phyloP scores from a whole-genome alignment of 2,329 filamentous ascomycete species.

The Aspergillus pseudoviridinutans region DNA sequence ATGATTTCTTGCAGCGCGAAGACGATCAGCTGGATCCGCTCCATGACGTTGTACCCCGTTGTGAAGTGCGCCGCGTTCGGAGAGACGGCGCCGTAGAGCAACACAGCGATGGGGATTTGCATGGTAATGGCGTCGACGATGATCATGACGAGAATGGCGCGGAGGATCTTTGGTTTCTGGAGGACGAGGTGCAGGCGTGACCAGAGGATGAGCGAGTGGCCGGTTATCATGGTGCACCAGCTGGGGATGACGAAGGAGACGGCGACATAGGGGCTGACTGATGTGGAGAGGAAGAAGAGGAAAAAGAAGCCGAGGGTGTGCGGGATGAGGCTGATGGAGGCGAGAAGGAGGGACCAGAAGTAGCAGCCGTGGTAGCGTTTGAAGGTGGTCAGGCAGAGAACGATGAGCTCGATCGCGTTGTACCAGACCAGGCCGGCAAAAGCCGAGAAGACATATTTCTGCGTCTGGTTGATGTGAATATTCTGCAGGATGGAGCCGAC shows the following conservation, averaged over 20 bases:
- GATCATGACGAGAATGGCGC: constrained; percentile 41
- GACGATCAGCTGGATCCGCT: constrained; percentile 50
- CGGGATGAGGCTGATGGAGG: constrained; percentile 38
- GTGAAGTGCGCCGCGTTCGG: constrained; percentile 15
- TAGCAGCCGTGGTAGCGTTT: constrained; percentile 41
- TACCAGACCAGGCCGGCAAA: constrained; percentile 21
- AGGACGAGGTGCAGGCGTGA: constrained; percentile 45
- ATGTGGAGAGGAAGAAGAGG: constrained; percentile 35
- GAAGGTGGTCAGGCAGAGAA: constrained; percentile 45
- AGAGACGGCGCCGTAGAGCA: constrained; percentile 35
- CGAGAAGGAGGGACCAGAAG: constrained; percentile 45
- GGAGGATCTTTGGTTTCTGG: constrained; percentile 30
- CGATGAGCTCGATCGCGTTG: constrained; percentile 22
- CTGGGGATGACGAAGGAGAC: constrained; percentile 36
- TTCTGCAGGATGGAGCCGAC: constrained; percentile 5
- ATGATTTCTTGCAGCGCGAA: constrained; percentile 53
- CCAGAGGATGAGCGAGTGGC: constrained; percentile 45
- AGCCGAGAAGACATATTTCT: constrained; percentile 14
- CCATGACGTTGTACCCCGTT: constrained; percentile 40
- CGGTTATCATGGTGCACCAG: constrained; percentile 43
- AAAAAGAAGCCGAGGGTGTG: constrained; percentile 41
- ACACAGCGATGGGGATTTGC: constrained; percentile 37
- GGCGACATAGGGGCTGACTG: constrained; percentile 28
- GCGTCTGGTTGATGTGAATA: not conserved
- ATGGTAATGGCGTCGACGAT: constrained; percentile 38